Evolutionary conservation across 2,329 filamentous ascomycete genomes (phyloP), one percentile per base, ranked within the genome.

Genomic region (Verticillium klebahnii): DNA sequence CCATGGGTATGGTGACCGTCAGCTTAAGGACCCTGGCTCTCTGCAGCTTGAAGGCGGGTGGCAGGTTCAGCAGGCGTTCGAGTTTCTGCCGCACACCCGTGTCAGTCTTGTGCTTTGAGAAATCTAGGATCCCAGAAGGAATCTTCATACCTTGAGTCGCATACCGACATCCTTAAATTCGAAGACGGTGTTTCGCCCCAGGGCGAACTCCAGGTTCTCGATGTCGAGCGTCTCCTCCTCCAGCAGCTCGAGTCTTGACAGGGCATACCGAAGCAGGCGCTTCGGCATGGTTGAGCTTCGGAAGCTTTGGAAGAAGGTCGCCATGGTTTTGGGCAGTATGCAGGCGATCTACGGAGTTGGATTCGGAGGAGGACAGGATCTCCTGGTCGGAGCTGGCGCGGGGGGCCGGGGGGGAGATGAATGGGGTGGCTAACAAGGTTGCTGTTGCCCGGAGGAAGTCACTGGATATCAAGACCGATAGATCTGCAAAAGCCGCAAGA

Each of bases 121-220:
- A 23, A 19, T 17, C 14, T 34, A 19, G 17, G 29, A n/a, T 17
- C 14, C 12, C 5, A 14, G 11, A 19, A 14, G 11, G 19, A 14
- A 14, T 57, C 56, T 52, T 8, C 80, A 69, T 80, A 91, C 92
- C 81, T 92, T 85, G 63, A 93, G 78, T 72, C 89, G 90, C 66
- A 97, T 79, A 2, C 90, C 92, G 62, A 97, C 89, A 82, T 98
- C 90, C 68, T 89, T 87, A 68, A 97, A 88, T 74, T 97, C 93
- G 55, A 97, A 84, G 1, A 90, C 89, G 50, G 89, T 95, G 67
- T 89, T 89, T 74, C 89, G 88, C 37, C 95, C 95, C 76, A 92
- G 85, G 56, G 88, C 88, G 67, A 97, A 86, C 68, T 96, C 92
- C 65, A 98, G 78, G 67, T 92, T 92, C 66, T 95, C 92, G 64